Conservation (phyloP, 352 stramenopile genomes). For the Saprolegnia diclina region DNA sequence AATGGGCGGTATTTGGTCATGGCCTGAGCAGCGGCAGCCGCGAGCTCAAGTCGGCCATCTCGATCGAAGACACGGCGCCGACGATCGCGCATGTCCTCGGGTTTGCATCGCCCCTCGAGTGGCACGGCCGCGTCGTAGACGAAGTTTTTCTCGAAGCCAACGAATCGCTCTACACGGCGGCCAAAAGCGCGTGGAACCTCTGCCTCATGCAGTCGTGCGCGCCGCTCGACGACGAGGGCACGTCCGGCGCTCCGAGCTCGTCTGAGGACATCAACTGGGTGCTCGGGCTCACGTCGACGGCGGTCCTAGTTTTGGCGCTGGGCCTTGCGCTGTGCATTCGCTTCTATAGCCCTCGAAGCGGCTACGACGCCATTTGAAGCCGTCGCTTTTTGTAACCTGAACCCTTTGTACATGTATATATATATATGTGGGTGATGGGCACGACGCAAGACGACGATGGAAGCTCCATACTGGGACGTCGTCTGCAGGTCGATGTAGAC, state of each 20-base stretch:
- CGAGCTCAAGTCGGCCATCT: conserved; percentile 24
- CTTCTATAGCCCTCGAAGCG: conserved; percentile 10
- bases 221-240: background rate
- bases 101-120: conserved; percentile 18
- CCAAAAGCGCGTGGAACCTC: conserved; percentile 17
- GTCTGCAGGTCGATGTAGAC: too few species aligned
- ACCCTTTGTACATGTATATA: too few species aligned
- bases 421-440: too few species aligned
- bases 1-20: conserved; percentile 16
- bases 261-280: conserved; percentile 13
- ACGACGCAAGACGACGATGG: background rate
- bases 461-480: too few species aligned
- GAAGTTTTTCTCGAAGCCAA: conserved; percentile 23
- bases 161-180: conserved; percentile 20
- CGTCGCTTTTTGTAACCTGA: background rate
- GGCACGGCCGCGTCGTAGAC: conserved; percentile 21
- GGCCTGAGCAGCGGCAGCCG: conserved; percentile 14
- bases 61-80: conserved; percentile 26
- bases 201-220: conserved; percentile 9
- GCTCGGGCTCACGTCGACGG: conserved; percentile 13
- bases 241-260: background rate
- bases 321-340: conserved; percentile 13
- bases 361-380: conserved; percentile 13
- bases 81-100: conserved; percentile 23
- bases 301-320: background rate